A percentile compares a stretch with the other conserved stretches of the same genome.
These are phyloP conservation scores for Margaritispora aquatica DNA, from an alignment of 495 filamentous ascomycete genomes.

Conservation along the genomic window DNA sequence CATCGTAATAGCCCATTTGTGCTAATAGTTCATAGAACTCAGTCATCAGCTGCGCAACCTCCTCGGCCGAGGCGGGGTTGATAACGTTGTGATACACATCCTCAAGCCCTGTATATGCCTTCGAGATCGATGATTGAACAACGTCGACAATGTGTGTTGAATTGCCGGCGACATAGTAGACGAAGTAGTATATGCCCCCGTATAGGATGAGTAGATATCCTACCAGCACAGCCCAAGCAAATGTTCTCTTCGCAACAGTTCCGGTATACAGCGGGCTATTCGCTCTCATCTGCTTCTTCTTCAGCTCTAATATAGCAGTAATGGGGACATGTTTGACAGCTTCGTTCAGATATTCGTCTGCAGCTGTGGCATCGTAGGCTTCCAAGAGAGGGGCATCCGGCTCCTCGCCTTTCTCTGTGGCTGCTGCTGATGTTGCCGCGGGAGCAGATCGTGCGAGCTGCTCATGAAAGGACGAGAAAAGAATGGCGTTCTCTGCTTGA, in stretches of 20 bases:
- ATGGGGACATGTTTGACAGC: not conserved
- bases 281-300: not conserved
- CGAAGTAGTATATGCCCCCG: not conserved
- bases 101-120: not conserved
- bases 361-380: not conserved
- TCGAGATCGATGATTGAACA: not conserved
- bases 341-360: not conserved
- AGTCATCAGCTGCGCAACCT: conserved; percentile 1
- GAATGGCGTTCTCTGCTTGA: not conserved
- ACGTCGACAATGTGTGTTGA: not conserved
- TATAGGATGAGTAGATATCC: not conserved
- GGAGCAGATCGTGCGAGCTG: not conserved
- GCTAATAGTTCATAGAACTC: conserved; percentile 4
- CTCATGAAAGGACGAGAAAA: not conserved
- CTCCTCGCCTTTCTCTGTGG: not conserved
- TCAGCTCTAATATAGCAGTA: not conserved
- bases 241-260: not conserved
- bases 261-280: not conserved
- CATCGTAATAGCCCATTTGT: conserved; percentile 1
- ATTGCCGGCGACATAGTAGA: not conserved
- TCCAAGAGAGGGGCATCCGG: not conserved
- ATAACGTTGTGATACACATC: not conserved
- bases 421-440: not conserved
- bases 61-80: not conserved
- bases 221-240: not conserved